phyloP scores from a whole-genome alignment of 257 asterid species.

The Hygrophila difformis region DNA sequence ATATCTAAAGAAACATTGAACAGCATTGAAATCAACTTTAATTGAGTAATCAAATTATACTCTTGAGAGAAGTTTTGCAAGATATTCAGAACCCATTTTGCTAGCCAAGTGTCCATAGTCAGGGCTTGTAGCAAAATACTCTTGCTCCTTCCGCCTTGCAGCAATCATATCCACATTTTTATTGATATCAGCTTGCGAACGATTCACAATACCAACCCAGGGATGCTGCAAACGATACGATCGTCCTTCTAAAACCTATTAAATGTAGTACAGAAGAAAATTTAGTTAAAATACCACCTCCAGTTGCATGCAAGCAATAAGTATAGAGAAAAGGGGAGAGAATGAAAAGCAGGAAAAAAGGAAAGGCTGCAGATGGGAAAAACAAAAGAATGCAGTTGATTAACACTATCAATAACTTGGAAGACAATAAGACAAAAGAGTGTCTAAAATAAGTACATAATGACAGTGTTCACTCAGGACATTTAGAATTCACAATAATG shows the following conservation, averaged over 20 bases:
- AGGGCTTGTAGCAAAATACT: constrained; percentile 85
- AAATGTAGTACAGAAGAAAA: constrained; percentile 10
- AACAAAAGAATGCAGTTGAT: no score
- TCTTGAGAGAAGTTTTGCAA: constrained; percentile 92
- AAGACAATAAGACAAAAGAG: no score
- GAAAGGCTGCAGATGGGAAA: neutral
- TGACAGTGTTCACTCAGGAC: no score
- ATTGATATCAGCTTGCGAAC: constrained; percentile 97
- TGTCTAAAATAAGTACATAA: no score
- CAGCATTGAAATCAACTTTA: constrained; percentile 7
- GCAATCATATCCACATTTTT: constrained; percentile 72
- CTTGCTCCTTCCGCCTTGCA: constrained; percentile 84
- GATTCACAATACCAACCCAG: constrained; percentile 97
- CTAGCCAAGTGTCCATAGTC: constrained; percentile 88
- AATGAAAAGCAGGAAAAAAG: neutral
- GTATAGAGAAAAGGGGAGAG: neutral
- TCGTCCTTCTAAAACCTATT: constrained; percentile 91
- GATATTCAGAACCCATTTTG: constrained; percentile 99
- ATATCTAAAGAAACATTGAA: constrained; percentile 2
- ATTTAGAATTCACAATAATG: no score
- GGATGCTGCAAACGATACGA: constrained; percentile 89
- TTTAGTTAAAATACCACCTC: neutral
- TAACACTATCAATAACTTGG: no score
- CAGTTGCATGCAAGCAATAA: neutral
- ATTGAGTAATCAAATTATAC: constrained; percentile 24